Percentiles rank a stretch among this genome's conserved stretches.
Evolutionary conservation across 305 asterid species (phyloP).

Genomic region (Lippia alba): DNA sequence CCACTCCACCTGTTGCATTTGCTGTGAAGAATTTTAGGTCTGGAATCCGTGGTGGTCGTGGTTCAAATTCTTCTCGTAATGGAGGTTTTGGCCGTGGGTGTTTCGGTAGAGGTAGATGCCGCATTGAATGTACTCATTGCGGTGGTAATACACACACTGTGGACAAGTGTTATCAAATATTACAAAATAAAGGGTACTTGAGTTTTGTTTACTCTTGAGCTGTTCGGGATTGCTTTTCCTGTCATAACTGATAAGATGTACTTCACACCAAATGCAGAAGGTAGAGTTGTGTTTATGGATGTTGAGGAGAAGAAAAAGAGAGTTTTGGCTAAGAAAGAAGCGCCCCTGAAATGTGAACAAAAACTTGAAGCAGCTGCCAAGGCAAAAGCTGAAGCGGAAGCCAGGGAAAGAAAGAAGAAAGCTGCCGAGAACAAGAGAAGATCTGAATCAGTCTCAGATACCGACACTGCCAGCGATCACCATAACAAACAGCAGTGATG

Average conservation of each 20-base stretch:
- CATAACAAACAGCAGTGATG: no score
- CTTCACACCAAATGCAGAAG: slow-evolving; percentile 98
- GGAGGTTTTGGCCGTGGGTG: no score
- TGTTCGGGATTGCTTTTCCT: slow-evolving; percentile 31
- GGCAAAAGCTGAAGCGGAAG: slow-evolving; percentile 79
- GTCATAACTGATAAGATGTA: slow-evolving; percentile 76
- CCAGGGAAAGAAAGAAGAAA: slow-evolving; percentile 62
- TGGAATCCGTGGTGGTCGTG: no score
- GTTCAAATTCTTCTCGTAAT: no score
- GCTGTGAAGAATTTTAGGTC: no score
- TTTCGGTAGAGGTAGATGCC: no score
- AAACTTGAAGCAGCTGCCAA: slow-evolving; percentile 92
- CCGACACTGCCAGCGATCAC: no score
- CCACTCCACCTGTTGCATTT: no score
- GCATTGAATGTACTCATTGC: slow-evolving; percentile 30
- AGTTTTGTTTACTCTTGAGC: slow-evolving; percentile 32
- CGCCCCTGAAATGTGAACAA: slow-evolving; percentile 95
- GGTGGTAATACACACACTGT: no score
- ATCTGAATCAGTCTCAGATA: slow-evolving; percentile 56
- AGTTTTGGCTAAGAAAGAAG: slow-evolving; percentile 89
- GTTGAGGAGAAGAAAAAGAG: slow-evolving; percentile 95
- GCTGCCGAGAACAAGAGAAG: slow-evolving; percentile 70
- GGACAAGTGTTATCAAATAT: no score
- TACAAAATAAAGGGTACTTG: slow-evolving; percentile 21
- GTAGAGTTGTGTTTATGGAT: slow-evolving; percentile 88